A percentile compares a stretch with the other conserved stretches of the same genome.
Evolutionary conservation across 345 rosid genomes (phyloP).

Genomic region (Dovyalis caffra): DNA sequence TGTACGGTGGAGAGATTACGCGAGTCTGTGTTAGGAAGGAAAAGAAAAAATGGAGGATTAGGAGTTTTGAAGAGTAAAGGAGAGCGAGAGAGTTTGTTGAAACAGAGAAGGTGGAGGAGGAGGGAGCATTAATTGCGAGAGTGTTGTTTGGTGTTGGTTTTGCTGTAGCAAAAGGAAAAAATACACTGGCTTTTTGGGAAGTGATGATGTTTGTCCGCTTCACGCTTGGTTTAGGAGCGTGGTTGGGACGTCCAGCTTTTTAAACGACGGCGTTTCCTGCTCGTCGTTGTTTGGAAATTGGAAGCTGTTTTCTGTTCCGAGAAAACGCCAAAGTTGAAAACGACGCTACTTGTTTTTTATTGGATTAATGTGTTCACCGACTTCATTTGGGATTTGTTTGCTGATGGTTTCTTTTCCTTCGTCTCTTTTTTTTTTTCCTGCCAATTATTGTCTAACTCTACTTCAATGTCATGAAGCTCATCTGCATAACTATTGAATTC

Average conservation of each 20-base stretch:
- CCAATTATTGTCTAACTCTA: no score
- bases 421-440: no score
- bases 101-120: no score
- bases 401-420: no score
- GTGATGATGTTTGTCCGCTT: slow-evolving; percentile 28
- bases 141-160: background rate
- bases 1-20: no score
- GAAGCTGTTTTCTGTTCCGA: background rate
- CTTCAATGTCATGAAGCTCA: no score
- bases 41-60: background rate
- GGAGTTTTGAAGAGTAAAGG: background rate
- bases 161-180: background rate
- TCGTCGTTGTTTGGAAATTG: slow-evolving; percentile 9
- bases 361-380: no score
- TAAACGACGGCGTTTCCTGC: slow-evolving; percentile 29
- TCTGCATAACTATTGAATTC: no score
- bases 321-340: slow-evolving; percentile 4
- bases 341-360: background rate
- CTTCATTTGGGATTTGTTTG: no score
- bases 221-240: slow-evolving; percentile 31
- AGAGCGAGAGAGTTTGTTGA: background rate
- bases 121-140: slow-evolving; percentile 27
- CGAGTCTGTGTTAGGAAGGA: background rate
- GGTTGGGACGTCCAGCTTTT: background rate
- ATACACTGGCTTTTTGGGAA: background rate